These are phyloP conservation scores for Colletotrichum agaves DNA, from an alignment of 2,329 filamentous ascomycete species.

Conservation along the genomic window DNA sequence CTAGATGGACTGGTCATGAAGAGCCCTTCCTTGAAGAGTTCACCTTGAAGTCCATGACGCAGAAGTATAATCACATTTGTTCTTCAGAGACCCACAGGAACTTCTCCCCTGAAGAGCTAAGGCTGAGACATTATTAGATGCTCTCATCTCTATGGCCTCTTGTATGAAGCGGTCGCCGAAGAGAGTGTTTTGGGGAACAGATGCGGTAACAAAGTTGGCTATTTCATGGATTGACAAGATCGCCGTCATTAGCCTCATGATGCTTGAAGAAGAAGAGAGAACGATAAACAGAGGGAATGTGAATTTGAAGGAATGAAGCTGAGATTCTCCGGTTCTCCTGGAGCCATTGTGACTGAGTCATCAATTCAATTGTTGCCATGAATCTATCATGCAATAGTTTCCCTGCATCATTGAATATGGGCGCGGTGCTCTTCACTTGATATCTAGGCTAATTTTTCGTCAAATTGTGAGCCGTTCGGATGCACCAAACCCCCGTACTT, in stretches of 20 bases:
- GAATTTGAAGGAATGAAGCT: no score
- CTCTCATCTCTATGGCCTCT: neutral
- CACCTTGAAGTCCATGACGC: fast-evolving
- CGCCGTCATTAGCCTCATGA: neutral
- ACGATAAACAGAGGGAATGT: no score
- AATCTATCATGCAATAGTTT: no score
- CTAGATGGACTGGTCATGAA: neutral
- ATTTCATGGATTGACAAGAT: neutral
- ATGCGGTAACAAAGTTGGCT: neutral
- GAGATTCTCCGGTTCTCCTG: no score
- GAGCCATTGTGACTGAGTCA: no score
- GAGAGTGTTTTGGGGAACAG: neutral
- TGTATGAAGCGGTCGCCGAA: neutral
- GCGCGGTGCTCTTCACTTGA: no score
- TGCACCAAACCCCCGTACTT: no score
- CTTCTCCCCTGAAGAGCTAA: neutral
- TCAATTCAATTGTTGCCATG: no score
- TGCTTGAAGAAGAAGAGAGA: no score
- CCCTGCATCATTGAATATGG: no score
- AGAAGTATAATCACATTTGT: neutral
- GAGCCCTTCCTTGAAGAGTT: neutral
- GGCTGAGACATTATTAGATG: neutral
- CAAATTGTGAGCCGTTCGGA: no score
- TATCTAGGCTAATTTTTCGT: no score
- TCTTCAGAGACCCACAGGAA: neutral